Conservation (phyloP, 2,329 filamentous ascomycete species). For the Alternaria consortialis region DNA sequence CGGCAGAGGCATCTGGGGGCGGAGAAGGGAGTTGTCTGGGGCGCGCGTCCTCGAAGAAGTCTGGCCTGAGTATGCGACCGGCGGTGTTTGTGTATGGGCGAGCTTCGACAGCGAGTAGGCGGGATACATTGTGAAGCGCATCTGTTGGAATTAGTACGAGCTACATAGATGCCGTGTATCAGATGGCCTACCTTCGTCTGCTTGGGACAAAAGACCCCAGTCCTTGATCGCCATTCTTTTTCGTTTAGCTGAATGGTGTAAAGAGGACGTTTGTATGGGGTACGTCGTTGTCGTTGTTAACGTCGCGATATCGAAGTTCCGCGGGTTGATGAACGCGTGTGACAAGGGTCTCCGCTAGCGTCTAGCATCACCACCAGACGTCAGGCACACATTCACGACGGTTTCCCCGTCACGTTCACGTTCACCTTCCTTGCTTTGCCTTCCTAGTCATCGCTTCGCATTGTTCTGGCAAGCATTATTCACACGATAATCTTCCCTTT, state of each 20-base stretch:
- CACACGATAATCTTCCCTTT: not conserved
- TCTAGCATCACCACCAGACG: conserved; percentile 16
- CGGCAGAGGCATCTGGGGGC: conserved; percentile 66
- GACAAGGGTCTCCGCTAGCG: conserved; percentile 12
- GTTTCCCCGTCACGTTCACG: conserved; percentile 3
- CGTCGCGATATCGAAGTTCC: conserved; percentile 16
- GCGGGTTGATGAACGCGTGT: conserved; percentile 3
- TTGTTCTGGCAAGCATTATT: not conserved
- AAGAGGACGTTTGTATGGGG: not conserved
- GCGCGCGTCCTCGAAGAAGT: conserved; percentile 67
- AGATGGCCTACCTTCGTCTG: conserved; percentile 65
- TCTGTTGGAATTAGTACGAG: conserved; percentile 57
- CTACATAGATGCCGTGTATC: not conserved
- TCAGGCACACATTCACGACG: conserved; percentile 10
- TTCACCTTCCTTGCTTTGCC: conserved; percentile 4
- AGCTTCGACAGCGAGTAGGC: conserved; percentile 89
- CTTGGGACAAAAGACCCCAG: conserved; percentile 76
- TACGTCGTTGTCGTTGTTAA: conserved; percentile 1
- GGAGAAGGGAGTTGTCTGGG: conserved; percentile 70
- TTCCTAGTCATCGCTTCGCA: not conserved
- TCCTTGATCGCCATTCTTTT: conserved; percentile 56
- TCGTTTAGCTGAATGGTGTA: not conserved
- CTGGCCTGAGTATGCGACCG: conserved; percentile 76
- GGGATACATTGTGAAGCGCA: conserved; percentile 80
- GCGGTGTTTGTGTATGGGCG: conserved; percentile 90